These are phyloP conservation scores for Capsaspora owczarzaki DNA, from an alignment of 78 protist species.

Conservation along the genomic window DNA sequence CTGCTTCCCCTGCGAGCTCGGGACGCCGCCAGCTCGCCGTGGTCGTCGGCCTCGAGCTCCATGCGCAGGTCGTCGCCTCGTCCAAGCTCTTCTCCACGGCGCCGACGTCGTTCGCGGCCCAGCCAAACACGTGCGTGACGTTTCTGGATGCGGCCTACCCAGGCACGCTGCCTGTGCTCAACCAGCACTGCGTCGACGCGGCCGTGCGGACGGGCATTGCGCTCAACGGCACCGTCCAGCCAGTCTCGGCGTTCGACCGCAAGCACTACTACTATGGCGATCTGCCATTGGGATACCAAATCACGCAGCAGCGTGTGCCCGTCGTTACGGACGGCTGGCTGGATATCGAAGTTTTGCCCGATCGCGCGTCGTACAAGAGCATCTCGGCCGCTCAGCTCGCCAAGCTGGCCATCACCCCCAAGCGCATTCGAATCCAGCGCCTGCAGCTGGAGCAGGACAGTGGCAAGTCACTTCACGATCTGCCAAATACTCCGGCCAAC, in stretches of 20 bases:
- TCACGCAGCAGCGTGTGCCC: slow-evolving; percentile 56
- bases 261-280: slow-evolving; percentile 83
- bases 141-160: slow-evolving; percentile 25
- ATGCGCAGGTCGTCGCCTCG: slow-evolving; percentile 30
- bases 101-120: background rate
- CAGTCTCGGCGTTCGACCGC: slow-evolving; percentile 58
- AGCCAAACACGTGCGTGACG: slow-evolving; percentile 14
- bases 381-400: background rate
- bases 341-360: background rate
- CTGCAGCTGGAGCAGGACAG: slow-evolving; percentile 15
- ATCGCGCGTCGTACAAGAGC: too few relatives aligned
- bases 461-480: slow-evolving; percentile 21
- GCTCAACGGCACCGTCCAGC: slow-evolving; percentile 30
- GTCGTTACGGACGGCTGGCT: background rate
- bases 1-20: too few relatives aligned
- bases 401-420: background rate
- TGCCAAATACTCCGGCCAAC: too few relatives aligned
- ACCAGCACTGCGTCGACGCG: slow-evolving; percentile 54
- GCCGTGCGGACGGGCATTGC: slow-evolving; percentile 62
- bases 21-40: too few relatives aligned
- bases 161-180: slow-evolving; percentile 25
- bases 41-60: slow-evolving; percentile 46
- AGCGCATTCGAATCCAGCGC: background rate
- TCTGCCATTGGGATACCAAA: slow-evolving; percentile 79
- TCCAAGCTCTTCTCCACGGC: slow-evolving; percentile 45